Evolutionary conservation across 768 basidiomycete species (phyloP).

Genomic region (Inosperma sp.): DNA sequence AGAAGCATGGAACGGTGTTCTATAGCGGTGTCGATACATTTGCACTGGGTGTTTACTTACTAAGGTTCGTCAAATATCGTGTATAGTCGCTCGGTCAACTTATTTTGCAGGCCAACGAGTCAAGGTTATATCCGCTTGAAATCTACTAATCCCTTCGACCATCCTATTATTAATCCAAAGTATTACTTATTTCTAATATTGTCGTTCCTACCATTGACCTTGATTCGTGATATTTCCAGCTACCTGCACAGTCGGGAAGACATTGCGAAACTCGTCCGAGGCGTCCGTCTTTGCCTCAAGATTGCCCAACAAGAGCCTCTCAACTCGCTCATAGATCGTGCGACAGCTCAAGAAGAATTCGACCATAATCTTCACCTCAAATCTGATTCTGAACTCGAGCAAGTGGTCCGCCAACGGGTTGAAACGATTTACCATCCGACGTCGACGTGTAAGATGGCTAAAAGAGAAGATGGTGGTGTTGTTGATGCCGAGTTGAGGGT

Average conservation of each 20-base stretch:
- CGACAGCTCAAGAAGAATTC: conserved; percentile 30
- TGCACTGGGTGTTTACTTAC: conserved; percentile 38
- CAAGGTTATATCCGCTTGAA: conserved; percentile 37
- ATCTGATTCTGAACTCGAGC: conserved; percentile 39
- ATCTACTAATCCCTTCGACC: conserved; percentile 39
- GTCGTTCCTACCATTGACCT: too few relatives aligned
- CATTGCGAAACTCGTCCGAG: conserved; percentile 39
- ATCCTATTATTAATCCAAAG: conserved; percentile 45
- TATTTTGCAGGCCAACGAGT: conserved; percentile 36
- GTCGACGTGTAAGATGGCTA: conserved; percentile 45
- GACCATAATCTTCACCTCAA: conserved; percentile 38
- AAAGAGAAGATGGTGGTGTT: conserved; percentile 36
- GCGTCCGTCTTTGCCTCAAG: conserved; percentile 35
- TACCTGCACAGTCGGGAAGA: conserved; percentile 42
- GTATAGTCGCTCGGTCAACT: not conserved
- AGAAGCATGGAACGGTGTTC: conserved; percentile 35
- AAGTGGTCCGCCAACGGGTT: conserved; percentile 37
- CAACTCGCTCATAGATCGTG: conserved; percentile 33
- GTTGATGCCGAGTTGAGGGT: conserved; percentile 37
- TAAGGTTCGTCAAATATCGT: conserved; percentile 29
- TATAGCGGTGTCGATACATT: conserved; percentile 39
- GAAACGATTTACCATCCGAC: conserved; percentile 49
- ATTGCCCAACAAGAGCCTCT: conserved; percentile 40
- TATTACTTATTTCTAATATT: conserved; percentile 18
- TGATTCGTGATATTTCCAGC: conserved; percentile 20